Evolutionary conservation across 2,329 filamentous ascomycete species (phyloP).

Genomic region (Aspergillus sp.): DNA sequence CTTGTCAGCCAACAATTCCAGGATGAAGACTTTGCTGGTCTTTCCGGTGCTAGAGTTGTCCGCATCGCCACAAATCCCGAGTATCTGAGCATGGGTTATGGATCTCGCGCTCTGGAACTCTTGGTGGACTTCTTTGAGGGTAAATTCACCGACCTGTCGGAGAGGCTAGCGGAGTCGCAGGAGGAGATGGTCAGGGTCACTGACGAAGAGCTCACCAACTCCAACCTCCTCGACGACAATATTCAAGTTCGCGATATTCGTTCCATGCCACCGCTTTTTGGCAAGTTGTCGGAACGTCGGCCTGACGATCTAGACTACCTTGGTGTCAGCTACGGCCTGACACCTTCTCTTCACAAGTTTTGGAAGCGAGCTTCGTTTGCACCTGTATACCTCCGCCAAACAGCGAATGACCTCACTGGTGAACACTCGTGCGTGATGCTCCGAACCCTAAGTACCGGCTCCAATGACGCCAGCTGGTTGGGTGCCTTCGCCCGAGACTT

Average conservation of each 20-base stretch:
- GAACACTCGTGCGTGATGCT: conserved; percentile 99
- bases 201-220: conserved; percentile 74
- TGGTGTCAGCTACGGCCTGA: conserved; percentile 93
- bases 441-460: conserved; percentile 63
- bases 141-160: conserved; percentile 81
- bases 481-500: conserved; percentile 91
- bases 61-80: conserved; percentile 96
- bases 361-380: conserved; percentile 88
- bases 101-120: conserved; percentile 81
- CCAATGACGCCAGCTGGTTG: conserved; percentile 76
- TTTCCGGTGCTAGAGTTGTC: conserved; percentile 89
- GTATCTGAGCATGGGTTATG: conserved; percentile 90
- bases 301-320: conserved; percentile 84
- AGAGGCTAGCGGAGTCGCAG: conserved; percentile 56
- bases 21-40: conserved; percentile 89
- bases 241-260: conserved; percentile 87
- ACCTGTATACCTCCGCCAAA: conserved; percentile 92
- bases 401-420: conserved; percentile 91
- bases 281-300: conserved; percentile 78
- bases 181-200: conserved; percentile 75
- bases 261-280: conserved; percentile 90
- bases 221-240: conserved; percentile 78
- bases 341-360: conserved; percentile 84
- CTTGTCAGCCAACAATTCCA: conserved; percentile 97
- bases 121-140: conserved; percentile 92